These are phyloP conservation scores for Saturnispora ahearnii DNA, from an alignment of 805 yeast species.

Conservation along the genomic window DNA sequence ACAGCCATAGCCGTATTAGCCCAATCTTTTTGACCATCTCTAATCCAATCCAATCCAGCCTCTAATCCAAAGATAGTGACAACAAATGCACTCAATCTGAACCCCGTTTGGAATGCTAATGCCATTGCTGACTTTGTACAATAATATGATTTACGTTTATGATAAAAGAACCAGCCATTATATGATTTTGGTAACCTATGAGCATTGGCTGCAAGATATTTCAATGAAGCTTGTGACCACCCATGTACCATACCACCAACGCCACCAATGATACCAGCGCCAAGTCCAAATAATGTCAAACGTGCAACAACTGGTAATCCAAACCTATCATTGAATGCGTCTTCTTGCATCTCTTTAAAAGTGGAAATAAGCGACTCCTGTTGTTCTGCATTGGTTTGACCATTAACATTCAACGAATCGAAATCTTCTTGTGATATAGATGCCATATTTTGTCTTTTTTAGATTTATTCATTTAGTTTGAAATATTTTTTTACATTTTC, in stretches of 20 bases:
- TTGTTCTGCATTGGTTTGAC: constrained; percentile 10
- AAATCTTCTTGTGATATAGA: constrained; percentile 14
- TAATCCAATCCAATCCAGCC: constrained; percentile 44
- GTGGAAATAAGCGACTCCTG: constrained; percentile 11
- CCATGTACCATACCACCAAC: constrained; percentile 55
- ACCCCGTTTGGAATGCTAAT: constrained; percentile 36
- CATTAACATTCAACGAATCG: constrained; percentile 11
- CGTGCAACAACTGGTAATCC: constrained; percentile 42
- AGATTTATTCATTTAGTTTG: neutral
- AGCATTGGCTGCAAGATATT: constrained; percentile 70
- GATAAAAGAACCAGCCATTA: constrained; percentile 86
- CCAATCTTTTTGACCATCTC: constrained; percentile 43
- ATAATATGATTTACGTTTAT: constrained; percentile 72
- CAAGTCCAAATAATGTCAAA: constrained; percentile 31
- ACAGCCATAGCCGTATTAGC: constrained; percentile 56
- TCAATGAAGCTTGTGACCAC: constrained; percentile 42
- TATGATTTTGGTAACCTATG: constrained; percentile 69
- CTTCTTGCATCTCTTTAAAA: constrained; percentile 13
- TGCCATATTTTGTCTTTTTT: constrained; percentile 4
- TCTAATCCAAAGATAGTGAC: constrained; percentile 51
- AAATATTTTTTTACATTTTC: neutral
- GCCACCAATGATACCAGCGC: constrained; percentile 37
- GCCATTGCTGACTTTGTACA: constrained; percentile 49
- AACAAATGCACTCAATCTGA: constrained; percentile 36
- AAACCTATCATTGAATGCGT: constrained; percentile 28